Conservation (phyloP, 352 stramenopile genomes). For the Nothophytophthora sp. region DNA sequence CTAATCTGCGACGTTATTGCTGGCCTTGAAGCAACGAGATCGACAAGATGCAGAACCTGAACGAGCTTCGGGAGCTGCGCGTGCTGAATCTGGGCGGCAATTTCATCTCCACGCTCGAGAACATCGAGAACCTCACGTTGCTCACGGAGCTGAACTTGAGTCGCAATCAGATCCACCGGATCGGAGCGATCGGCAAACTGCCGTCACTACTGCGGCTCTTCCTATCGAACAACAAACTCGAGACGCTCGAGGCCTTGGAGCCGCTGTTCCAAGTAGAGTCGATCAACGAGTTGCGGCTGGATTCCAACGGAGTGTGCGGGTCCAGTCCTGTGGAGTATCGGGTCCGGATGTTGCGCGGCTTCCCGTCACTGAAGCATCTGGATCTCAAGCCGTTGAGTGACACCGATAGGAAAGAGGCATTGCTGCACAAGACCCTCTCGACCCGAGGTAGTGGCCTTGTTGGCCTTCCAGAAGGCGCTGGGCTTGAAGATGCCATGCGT, state of each 20-base stretch:
- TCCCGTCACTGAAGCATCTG: slow-evolving; percentile 81
- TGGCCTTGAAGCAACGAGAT: slow-evolving; percentile 82
- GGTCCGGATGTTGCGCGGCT: slow-evolving; percentile 63
- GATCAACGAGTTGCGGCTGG: slow-evolving; percentile 86
- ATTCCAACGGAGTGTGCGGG: slow-evolving; percentile 77
- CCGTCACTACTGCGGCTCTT: slow-evolving; percentile 88
- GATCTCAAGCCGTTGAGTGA: slow-evolving; percentile 83
- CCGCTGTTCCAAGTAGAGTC: slow-evolving; percentile 73
- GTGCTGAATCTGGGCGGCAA: slow-evolving; percentile 94
- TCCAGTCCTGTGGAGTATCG: slow-evolving; percentile 61
- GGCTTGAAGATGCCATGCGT: slow-evolving; percentile 49
- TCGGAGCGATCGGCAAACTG: slow-evolving; percentile 63
- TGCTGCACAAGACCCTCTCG: slow-evolving; percentile 23
- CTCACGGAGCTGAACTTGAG: slow-evolving; percentile 92
- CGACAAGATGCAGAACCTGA: slow-evolving; percentile 83
- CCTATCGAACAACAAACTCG: slow-evolving; percentile 90
- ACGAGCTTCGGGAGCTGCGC: slow-evolving; percentile 81
- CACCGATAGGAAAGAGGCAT: slow-evolving; percentile 63
- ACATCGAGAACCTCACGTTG: slow-evolving; percentile 72
- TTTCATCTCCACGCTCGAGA: slow-evolving; percentile 70
- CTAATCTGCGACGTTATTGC: too few species aligned
- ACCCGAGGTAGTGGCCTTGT: slow-evolving; percentile 24
- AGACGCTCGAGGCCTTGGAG: slow-evolving; percentile 65
- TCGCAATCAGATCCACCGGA: slow-evolving; percentile 72
- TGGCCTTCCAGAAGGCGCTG: too few species aligned